Conservation (phyloP, 805 yeast genomes). For the Spathaspora sp. region DNA sequence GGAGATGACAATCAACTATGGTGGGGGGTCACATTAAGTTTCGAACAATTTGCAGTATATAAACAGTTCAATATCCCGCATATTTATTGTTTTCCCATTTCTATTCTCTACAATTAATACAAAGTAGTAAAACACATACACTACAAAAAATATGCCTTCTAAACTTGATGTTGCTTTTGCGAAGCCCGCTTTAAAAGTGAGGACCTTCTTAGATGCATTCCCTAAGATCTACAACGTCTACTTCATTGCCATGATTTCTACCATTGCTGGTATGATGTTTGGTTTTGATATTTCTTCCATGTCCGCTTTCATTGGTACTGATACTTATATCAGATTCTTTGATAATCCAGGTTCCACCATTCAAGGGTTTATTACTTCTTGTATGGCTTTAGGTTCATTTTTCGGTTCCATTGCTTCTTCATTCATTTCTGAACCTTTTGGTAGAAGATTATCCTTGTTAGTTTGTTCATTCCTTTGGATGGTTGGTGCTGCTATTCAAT, state of each 20-base stretch:
- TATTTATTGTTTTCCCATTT: background rate
- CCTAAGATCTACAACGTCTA: conserved; percentile 54
- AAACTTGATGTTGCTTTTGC: conserved; percentile 4
- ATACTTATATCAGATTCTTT: conserved; percentile 51
- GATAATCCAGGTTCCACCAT: conserved; percentile 37
- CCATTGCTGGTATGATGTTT: conserved; percentile 68
- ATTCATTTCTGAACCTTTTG: conserved; percentile 38
- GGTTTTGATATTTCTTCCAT: conserved; percentile 81
- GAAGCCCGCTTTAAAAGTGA: conserved; percentile 31
- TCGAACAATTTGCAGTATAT: background rate
- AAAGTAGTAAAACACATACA: background rate
- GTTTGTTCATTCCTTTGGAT: conserved; percentile 40
- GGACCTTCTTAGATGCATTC: conserved; percentile 25
- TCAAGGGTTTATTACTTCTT: conserved; percentile 73
- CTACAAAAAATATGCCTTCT: conserved; percentile 6
- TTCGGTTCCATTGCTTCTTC: conserved; percentile 63
- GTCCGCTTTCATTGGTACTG: conserved; percentile 56
- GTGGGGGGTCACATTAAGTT: background rate
- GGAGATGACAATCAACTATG: background rate
- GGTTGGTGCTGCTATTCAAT: conserved; percentile 38
- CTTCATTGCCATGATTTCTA: conserved; percentile 51
- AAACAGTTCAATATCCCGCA: background rate
- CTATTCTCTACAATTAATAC: background rate
- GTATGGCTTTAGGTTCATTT: conserved; percentile 77
- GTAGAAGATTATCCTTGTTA: conserved; percentile 38